Evolutionary conservation across 2,329 filamentous ascomycete genomes (phyloP).

Genomic region (Fusarium begoniae): DNA sequence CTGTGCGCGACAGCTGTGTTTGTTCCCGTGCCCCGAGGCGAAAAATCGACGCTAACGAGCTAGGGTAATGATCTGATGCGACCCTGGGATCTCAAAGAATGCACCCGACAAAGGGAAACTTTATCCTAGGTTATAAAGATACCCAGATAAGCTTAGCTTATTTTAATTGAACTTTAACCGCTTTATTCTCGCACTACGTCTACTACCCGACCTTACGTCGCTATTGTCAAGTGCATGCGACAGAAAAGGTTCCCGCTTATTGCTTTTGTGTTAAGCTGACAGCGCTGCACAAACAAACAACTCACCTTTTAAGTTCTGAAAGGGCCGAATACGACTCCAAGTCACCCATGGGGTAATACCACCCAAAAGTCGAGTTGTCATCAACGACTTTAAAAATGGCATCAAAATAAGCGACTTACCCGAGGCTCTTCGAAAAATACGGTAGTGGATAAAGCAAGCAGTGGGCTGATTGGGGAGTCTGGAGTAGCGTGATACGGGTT

Average conservation of each 20-base stretch:
- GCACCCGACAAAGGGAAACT: background rate
- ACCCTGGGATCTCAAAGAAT: background rate
- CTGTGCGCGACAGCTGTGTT: background rate
- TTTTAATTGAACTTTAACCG: fast-evolving
- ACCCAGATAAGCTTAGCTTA: background rate
- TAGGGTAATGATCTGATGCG: background rate
- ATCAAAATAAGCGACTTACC: conserved; percentile 4
- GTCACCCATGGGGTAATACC: background rate
- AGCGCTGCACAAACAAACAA: background rate
- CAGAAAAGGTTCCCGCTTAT: background rate
- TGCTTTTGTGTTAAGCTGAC: no score
- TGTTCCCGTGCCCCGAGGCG: background rate
- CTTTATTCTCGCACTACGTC: background rate
- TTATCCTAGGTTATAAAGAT: background rate
- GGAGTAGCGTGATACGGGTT: background rate
- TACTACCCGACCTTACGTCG: background rate
- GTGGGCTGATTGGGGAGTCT: conserved; percentile 16
- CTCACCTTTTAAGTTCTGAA: background rate
- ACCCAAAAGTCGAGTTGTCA: background rate
- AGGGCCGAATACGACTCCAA: conserved; percentile 14
- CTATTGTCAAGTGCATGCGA: no score
- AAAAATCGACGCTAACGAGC: background rate
- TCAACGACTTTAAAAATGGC: background rate
- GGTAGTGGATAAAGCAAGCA: conserved; percentile 26
- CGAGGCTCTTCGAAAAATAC: conserved; percentile 2